These are phyloP conservation scores for Microcos paniculata DNA, from an alignment of 345 rosid species.

Conservation along the genomic window DNA sequence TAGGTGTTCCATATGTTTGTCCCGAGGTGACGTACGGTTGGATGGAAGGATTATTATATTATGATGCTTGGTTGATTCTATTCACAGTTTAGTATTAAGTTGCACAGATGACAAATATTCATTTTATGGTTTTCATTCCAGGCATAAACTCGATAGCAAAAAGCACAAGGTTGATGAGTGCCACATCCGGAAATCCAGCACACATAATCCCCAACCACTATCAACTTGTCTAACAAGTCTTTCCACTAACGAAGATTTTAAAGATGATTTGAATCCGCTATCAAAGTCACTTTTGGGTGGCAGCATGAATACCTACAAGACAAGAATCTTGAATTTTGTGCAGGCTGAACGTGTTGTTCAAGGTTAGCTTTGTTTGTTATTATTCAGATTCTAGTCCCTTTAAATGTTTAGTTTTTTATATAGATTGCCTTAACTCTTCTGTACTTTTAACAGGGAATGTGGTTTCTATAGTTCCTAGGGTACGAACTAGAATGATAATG, in stretches of 20 bases:
- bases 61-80: neutral
- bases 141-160: conserved; percentile 73
- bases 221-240: conserved; percentile 36
- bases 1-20: neutral
- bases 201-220: conserved; percentile 41
- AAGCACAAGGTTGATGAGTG: conserved; percentile 59
- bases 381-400: conserved; percentile 19
- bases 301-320: conserved; percentile 74
- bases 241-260: conserved; percentile 57
- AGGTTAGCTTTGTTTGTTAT: conserved; percentile 45
- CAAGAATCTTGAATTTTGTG: conserved; percentile 55
- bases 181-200: conserved; percentile 36
- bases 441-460: conserved; percentile 42
- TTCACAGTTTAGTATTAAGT: neutral
- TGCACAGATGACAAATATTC: neutral
- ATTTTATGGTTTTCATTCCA: conserved; percentile 33
- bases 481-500: conserved; percentile 59
- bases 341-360: conserved; percentile 61
- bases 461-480: conserved; percentile 40
- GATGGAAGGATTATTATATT: neutral
- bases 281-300: conserved; percentile 83
- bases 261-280: conserved; percentile 53
- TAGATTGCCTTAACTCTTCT: conserved; percentile 17
- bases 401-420: conserved; percentile 6
- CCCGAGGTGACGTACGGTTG: neutral